phyloP scores from a whole-genome alignment of 2,329 filamentous ascomycete species.

The Venturia effusa region DNA sequence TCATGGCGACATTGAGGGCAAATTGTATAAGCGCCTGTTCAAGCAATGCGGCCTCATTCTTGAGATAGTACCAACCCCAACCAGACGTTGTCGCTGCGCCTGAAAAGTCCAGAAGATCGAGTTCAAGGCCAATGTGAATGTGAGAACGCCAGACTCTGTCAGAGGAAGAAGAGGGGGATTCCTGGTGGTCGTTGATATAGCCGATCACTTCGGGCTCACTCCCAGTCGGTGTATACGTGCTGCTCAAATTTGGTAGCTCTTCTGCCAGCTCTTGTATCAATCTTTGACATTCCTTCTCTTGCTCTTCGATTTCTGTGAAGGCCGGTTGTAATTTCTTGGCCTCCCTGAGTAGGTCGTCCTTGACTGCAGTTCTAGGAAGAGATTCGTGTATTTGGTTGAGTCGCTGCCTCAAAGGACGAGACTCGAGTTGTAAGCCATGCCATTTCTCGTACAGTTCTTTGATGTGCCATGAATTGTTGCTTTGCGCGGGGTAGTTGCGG shows the following conservation, averaged over 20 bases:
- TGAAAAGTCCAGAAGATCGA: constrained; percentile 90
- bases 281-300: constrained; percentile 38
- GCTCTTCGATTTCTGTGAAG: constrained; percentile 48
- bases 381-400: constrained; percentile 53
- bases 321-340: constrained; percentile 54
- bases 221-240: constrained; percentile 61
- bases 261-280: constrained; percentile 58
- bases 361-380: constrained; percentile 29
- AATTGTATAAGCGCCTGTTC: constrained; percentile 91
- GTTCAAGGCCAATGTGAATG: constrained; percentile 71
- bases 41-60: constrained; percentile 85
- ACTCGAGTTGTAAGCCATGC: constrained; percentile 42
- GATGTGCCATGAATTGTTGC: constrained; percentile 42
- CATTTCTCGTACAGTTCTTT: constrained; percentile 30
- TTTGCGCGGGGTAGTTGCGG: constrained; percentile 62
- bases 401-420: constrained; percentile 51
- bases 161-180: constrained; percentile 21
- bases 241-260: constrained; percentile 79
- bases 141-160: constrained; percentile 58
- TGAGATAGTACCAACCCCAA: constrained; percentile 96
- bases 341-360: constrained; percentile 42
- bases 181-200: constrained; percentile 63
- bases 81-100: constrained; percentile 72
- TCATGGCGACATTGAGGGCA: constrained; percentile 61
- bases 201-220: constrained; percentile 53